phyloP scores from a whole-genome alignment of 2,329 filamentous ascomycete genomes.

The Leptographium galeiforme region DNA sequence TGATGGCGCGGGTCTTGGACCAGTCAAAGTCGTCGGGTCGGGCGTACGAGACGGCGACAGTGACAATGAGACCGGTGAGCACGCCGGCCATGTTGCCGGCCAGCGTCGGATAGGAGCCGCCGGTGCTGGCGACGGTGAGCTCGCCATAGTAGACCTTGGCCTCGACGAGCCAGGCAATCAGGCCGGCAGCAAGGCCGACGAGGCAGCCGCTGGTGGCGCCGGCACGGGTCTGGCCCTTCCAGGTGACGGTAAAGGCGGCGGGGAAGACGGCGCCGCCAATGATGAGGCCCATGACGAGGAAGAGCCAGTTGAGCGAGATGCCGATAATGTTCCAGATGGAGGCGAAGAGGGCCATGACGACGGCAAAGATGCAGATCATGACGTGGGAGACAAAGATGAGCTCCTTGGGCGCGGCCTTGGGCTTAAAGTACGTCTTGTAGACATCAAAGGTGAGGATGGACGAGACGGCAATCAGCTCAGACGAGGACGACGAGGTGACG shows the following conservation, averaged over 20 bases:
- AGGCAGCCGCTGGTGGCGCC: slow-evolving; percentile 13
- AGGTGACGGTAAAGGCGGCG: slow-evolving; percentile 18
- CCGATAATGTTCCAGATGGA: slow-evolving; percentile 23
- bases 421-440: slow-evolving; percentile 24
- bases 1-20: slow-evolving; percentile 18
- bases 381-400: slow-evolving; percentile 20
- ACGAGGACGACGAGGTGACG: slow-evolving; percentile 27
- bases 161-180: slow-evolving; percentile 24
- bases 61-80: not conserved
- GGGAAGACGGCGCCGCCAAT: slow-evolving; percentile 24
- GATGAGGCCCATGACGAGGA: slow-evolving; percentile 25
- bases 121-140: slow-evolving; percentile 22
- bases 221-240: too few relatives aligned
- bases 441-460: slow-evolving; percentile 25
- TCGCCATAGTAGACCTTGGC: slow-evolving; percentile 19
- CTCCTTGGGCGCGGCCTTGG: slow-evolving; percentile 9
- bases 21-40: not conserved
- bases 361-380: slow-evolving; percentile 19
- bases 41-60: not conserved
- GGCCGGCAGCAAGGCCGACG: slow-evolving; percentile 18
- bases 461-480: slow-evolving; percentile 28
- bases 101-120: slow-evolving; percentile 23
- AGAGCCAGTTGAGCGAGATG: slow-evolving; percentile 24
- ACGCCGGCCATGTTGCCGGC: slow-evolving; percentile 20
- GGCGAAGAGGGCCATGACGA: slow-evolving; percentile 20